These are phyloP conservation scores for Acanthamoeba divionensis DNA, from an alignment of 208 protist genomes.

Conservation along the genomic window DNA sequence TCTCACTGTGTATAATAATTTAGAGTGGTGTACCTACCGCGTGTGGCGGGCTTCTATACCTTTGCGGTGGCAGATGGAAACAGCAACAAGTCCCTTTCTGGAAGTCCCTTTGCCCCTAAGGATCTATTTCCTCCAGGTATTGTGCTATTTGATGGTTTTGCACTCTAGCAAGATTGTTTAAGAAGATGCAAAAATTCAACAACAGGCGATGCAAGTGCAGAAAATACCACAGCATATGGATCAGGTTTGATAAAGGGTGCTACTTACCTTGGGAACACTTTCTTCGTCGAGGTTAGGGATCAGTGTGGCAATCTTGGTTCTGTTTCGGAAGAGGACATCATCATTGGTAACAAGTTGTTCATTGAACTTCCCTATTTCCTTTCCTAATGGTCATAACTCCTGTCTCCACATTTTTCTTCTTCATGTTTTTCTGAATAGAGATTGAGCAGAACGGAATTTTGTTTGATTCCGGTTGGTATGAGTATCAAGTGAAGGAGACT, in stretches of 20 bases:
- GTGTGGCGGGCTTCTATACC: not conserved
- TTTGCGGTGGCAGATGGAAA: not conserved
- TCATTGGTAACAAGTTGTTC: no score
- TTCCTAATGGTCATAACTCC: no score
- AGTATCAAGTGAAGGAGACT: not conserved
- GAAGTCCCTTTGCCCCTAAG: not conserved
- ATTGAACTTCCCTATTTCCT: no score
- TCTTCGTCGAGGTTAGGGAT: not conserved
- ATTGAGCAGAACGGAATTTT: conserved; percentile 24
- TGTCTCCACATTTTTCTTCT: no score
- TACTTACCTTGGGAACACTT: not conserved
- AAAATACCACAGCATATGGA: not conserved
- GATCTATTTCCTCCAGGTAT: conserved; percentile 16
- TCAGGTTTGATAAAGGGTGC: not conserved
- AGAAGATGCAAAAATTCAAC: not conserved
- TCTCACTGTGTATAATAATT: not conserved
- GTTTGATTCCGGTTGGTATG: not conserved
- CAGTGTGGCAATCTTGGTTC: not conserved
- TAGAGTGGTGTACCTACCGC: not conserved
- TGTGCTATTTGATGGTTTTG: not conserved
- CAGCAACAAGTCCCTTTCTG: not conserved
- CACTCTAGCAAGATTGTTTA: not conserved
- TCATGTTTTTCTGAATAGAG: not conserved
- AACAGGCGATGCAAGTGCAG: not conserved
- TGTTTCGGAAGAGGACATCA: no score